A percentile compares a stretch with the other conserved stretches of the same genome.
These are phyloP conservation scores for Hymenoscyphus occultus DNA, from an alignment of 2,329 filamentous ascomycete species.

Conservation along the genomic window DNA sequence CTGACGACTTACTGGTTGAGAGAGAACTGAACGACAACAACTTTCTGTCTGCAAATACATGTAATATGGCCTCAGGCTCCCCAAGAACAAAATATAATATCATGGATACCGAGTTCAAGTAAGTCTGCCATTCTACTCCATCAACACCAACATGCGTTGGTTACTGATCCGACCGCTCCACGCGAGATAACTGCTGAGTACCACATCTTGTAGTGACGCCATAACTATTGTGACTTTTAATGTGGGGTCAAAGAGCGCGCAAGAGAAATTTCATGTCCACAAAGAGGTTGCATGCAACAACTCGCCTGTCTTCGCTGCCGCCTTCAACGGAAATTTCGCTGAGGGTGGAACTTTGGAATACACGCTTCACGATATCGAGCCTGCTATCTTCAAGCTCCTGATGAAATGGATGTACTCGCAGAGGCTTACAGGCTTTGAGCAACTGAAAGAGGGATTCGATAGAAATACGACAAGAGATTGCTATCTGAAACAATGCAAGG, in stretches of 20 bases:
- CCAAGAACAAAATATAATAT: background rate
- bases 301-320: constrained; percentile 13
- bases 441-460: background rate
- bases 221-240: constrained; percentile 4
- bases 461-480: too few species aligned
- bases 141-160: background rate
- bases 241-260: background rate
- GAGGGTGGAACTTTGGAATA: constrained; percentile 21
- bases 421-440: constrained; percentile 1
- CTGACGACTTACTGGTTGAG: too few species aligned
- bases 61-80: background rate
- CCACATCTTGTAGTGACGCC: background rate
- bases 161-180: too few species aligned
- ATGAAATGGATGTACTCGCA: constrained; percentile 20
- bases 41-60: too few species aligned
- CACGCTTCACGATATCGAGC: constrained; percentile 8
- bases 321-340: constrained; percentile 17
- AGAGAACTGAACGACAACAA: too few species aligned
- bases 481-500: background rate
- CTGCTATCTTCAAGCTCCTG: constrained; percentile 11
- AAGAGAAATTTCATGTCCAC: constrained; percentile 16
- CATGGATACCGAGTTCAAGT: background rate
- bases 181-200: background rate
- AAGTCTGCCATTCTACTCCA: background rate
- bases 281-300: constrained; percentile 18